These are phyloP conservation scores for Candida caryicola DNA, from an alignment of 805 yeast genomes.

Conservation along the genomic window DNA sequence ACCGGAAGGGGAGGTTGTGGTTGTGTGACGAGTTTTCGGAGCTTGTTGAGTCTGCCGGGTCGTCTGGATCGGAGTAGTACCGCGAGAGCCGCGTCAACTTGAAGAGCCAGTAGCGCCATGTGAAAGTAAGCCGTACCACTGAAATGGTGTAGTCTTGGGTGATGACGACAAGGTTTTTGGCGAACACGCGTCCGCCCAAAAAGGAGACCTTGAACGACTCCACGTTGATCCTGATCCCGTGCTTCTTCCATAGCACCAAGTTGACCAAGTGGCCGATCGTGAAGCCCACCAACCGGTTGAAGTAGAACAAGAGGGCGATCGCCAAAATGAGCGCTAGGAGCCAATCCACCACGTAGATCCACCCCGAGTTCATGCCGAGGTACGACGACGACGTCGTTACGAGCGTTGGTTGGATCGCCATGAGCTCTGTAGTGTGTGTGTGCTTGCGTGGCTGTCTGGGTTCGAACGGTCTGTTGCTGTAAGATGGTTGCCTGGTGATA, in stretches of 20 bases:
- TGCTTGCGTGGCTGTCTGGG: too few relatives aligned
- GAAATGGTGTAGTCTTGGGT: conserved; percentile 73
- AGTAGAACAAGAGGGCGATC: conserved; percentile 67
- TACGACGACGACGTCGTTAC: conserved; percentile 23
- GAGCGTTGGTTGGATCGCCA: conserved; percentile 27
- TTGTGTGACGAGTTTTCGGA: conserved; percentile 30
- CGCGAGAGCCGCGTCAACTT: conserved; percentile 41
- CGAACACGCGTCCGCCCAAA: conserved; percentile 77
- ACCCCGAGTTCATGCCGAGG: conserved; percentile 25
- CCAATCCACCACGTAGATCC: conserved; percentile 87
- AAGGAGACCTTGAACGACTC: conserved; percentile 76
- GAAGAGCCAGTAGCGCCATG: conserved; percentile 89
- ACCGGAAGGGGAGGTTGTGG: conserved; percentile 52
- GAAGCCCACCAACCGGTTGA: conserved; percentile 69
- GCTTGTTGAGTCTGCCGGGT: conserved; percentile 5
- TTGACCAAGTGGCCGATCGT: conserved; percentile 50
- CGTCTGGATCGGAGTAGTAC: conserved; percentile 22
- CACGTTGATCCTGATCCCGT: conserved; percentile 56
- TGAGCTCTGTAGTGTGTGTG: conserved; percentile 5
- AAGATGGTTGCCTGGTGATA: neutral
- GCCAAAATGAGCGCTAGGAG: conserved; percentile 60
- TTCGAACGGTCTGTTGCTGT: too few relatives aligned
- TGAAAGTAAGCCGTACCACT: conserved; percentile 66
- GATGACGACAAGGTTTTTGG: conserved; percentile 70
- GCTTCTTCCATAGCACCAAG: conserved; percentile 61